Base-by-base conservation (phyloP, 768 basidiomycete species). In the Suillus spraguei region DNA sequence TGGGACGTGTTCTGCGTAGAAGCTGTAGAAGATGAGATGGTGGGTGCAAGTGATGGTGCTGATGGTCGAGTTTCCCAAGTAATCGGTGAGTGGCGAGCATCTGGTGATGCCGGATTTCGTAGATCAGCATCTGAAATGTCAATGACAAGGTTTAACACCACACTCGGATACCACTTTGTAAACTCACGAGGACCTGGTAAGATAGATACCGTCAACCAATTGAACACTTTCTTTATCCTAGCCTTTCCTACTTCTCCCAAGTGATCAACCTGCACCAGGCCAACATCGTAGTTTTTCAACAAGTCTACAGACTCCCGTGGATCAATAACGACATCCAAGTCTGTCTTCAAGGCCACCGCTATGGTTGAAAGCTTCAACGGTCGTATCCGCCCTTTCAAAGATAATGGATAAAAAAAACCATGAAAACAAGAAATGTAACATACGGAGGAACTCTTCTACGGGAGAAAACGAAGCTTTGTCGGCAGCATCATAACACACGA, bases 331-430 rank as follows among this genome's bases (percentile, higher is more conserved):
- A 78, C 79, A 22, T 81, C 80, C 22, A 90, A 77, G 70, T 97
- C 92, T 6, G 89, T 88, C 74, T 97, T 98, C 79, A 95, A 94
- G 5, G 92, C 94, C 16, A 98, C 80, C 14, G 94, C 90, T 52
- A 97, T 82, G 32, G 85, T 78, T 10, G 91, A 85, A 42, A 90
- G 77, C 63, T 83, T 83, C 70, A 86, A 76, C 59, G 81, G 78
- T 68, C 77, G 79, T 74, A 86, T 89, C 63, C 83, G 77, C 68
- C 82, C 92, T 94, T 68, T 36, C 32, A 60, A 52, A 38, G 50
- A 65, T 64, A 54, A 69, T 65, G 41, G 24, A 44, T 60, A 42
- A 60, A 60, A 52, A 67, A 61, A 52, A 67, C 58, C 49, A 22
- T n/a, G 33, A 61, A 63, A 35, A 8, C 50, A 32, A 47, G 32